Base-by-base conservation (phyloP, 768 basidiomycete genomes). In the Suillus subaureus region DNA sequence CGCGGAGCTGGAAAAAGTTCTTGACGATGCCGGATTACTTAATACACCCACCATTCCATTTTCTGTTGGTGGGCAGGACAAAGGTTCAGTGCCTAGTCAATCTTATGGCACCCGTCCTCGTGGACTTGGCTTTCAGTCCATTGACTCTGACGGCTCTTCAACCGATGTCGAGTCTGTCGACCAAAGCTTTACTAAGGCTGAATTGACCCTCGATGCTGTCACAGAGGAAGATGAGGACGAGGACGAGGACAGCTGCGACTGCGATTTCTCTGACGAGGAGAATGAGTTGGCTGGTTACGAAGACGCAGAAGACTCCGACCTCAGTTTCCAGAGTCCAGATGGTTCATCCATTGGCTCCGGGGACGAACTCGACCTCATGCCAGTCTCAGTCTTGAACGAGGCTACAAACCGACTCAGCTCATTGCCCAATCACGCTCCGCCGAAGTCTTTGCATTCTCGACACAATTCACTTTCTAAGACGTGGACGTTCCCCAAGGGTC, bases 141-240 rank as follows among this genome's bases (percentile, higher is more conserved):
- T 88, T 15, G 91, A 90, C 69, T 91, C 90, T 2, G 82, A 83
- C 68, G 82, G 85, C 68, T 90, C 89, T 5, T 75, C 79, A 15
- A 91, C 89, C 0, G 90, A 91, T 69, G 89, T 91, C n/a, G 91
- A 92, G 67, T 82, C 81, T 2, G 73, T 79, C 18, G 85, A 85
- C 51, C 85, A 81, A 61, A 72, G 75, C 51, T 74, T 75, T 61
- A 73, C 75, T 15, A 80, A 80, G 58, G 78, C 80, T 56, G 78
- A 78, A 47, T 83, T 84, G 68, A 75, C 83, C 26, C 79, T 89
- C 69, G 86, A 87, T 71, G 79, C 81, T 26, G 88, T 90, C 15
- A 78, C 76, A 26, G 90, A 91, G 70, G 90, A 86, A 52, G 78
- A 79, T 1, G 81, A 83, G 58, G 80, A 81, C 18, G 58, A 64